phyloP scores from a whole-genome alignment of 371 early-diverging fungal genomes.

The Lichtheimia corymbifera region DNA sequence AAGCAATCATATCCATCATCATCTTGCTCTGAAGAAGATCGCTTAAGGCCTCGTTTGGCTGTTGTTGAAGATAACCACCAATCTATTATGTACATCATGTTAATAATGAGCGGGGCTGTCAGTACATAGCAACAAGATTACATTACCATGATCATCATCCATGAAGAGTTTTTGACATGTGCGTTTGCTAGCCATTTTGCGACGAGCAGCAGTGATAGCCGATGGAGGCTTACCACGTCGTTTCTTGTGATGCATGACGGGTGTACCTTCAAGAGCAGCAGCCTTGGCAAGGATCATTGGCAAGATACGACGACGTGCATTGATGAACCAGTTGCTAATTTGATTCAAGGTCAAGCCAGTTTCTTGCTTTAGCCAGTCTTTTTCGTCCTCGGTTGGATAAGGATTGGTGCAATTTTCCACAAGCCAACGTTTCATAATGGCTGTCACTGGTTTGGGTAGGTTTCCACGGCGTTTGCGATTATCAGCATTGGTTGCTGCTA shows the following conservation, averaged over 20 bases:
- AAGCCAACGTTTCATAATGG: conserved; percentile 68
- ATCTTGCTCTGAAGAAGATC: conserved; percentile 1
- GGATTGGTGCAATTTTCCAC: conserved; percentile 71
- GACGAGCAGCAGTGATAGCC: conserved; percentile 9
- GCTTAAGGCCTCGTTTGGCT: neutral
- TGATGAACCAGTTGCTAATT: conserved; percentile 86
- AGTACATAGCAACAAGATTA: neutral
- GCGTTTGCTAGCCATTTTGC: conserved; percentile 7
- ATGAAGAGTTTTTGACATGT: conserved; percentile 2
- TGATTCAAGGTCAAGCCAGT: conserved; percentile 79
- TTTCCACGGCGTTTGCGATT: conserved; percentile 49
- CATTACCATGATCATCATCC: neutral
- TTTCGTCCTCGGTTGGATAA: conserved; percentile 81
- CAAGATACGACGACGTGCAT: conserved; percentile 68
- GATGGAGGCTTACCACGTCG: conserved; percentile 21
- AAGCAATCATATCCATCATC: neutral
- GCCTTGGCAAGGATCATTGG: conserved; percentile 23
- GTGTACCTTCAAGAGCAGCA: conserved; percentile 8
- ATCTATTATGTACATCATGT: neutral
- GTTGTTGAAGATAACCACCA: neutral
- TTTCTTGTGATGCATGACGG: conserved; percentile 15
- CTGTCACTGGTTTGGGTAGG: conserved; percentile 56
- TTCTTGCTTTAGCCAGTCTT: conserved; percentile 83
- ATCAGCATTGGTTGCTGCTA: neutral
- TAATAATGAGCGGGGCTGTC: neutral